Percentiles rank a stretch among this genome's conserved stretches.
Conservation (phyloP, 2,329 filamentous ascomycete species). For the Tricladium varicosporioides region DNA sequence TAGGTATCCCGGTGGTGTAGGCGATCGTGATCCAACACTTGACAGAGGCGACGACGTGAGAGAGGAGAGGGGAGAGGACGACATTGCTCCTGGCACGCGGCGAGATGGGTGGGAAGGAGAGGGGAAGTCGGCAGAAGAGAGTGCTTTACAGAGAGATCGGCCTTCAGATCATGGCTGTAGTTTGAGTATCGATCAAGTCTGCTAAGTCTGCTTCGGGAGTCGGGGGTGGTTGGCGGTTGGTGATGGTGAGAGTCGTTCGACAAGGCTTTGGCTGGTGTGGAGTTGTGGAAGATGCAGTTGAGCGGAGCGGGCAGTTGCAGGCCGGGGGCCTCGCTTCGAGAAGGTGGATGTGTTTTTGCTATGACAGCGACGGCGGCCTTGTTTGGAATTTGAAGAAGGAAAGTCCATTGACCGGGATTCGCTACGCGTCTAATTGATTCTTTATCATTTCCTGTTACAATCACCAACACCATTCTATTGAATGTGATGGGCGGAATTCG, state of each 20-base stretch:
- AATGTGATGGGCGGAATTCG: too few relatives aligned
- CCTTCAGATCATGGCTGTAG: conserved; percentile 12
- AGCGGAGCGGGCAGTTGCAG: conserved; percentile 1
- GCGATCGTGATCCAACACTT: conserved; percentile 36
- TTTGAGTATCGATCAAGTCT: background rate
- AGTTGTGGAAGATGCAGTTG: background rate
- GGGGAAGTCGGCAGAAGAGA: conserved; percentile 1
- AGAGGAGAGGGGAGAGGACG: conserved; percentile 5
- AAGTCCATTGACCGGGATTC: too few relatives aligned
- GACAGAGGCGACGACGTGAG: conserved; percentile 35
- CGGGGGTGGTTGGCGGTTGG: conserved; percentile 7
- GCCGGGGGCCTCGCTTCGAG: background rate
- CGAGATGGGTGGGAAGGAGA: conserved; percentile 1
- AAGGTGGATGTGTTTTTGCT: conserved; percentile 1
- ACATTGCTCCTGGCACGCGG: background rate
- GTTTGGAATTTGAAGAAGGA: background rate
- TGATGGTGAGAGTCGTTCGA: conserved; percentile 1
- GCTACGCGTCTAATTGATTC: too few relatives aligned
- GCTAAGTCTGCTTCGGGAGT: background rate
- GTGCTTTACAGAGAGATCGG: background rate
- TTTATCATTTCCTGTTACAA: too few relatives aligned
- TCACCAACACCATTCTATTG: too few relatives aligned
- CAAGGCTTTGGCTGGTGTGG: conserved; percentile 1
- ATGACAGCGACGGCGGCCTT: background rate
- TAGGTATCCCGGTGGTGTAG: conserved; percentile 31